Evolutionary conservation across 2,329 filamentous ascomycete genomes (phyloP).

Genomic region (Hymenoscyphus scutula): DNA sequence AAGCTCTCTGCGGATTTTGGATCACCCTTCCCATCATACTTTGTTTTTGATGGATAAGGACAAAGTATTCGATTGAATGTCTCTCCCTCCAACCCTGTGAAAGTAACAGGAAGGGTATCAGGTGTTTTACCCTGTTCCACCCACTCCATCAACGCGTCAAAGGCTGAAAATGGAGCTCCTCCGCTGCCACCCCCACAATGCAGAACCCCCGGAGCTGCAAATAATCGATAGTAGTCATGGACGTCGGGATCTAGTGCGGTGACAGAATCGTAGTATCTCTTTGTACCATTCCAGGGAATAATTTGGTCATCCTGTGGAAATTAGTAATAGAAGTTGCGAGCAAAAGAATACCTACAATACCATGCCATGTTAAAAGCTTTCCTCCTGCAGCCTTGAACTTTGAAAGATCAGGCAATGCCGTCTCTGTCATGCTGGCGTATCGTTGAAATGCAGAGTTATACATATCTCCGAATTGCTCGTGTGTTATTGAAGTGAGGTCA

Average conservation of each 20-base stretch:
- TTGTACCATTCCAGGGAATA: conserved; percentile 15
- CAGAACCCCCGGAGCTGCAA: conserved; percentile 35
- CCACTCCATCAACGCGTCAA: conserved; percentile 34
- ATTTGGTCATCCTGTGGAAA: conserved; percentile 14
- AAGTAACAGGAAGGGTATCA: conserved; percentile 17
- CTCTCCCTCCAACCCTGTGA: not conserved
- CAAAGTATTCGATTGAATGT: not conserved
- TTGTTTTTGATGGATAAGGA: not conserved
- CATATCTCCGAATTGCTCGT: not conserved
- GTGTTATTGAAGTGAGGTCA: conserved; percentile 12
- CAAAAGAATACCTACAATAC: not conserved
- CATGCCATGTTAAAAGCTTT: conserved; percentile 13
- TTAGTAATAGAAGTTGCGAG: too few species aligned
- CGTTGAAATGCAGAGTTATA: not conserved
- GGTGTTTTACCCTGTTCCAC: conserved; percentile 36
- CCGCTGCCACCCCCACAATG: conserved; percentile 37
- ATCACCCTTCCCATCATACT: not conserved
- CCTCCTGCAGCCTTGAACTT: conserved; percentile 11
- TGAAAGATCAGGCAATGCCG: conserved; percentile 16
- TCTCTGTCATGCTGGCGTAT: conserved; percentile 11
- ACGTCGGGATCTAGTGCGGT: conserved; percentile 23
- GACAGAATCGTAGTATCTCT: conserved; percentile 34
- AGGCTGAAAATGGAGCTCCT: conserved; percentile 28
- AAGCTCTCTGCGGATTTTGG: not conserved
- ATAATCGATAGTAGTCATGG: conserved; percentile 37